A percentile compares a stretch with the other conserved stretches of the same genome.
These are phyloP conservation scores for Handroanthus guayacan DNA, from an alignment of 257 asterid genomes.

Conservation along the genomic window DNA sequence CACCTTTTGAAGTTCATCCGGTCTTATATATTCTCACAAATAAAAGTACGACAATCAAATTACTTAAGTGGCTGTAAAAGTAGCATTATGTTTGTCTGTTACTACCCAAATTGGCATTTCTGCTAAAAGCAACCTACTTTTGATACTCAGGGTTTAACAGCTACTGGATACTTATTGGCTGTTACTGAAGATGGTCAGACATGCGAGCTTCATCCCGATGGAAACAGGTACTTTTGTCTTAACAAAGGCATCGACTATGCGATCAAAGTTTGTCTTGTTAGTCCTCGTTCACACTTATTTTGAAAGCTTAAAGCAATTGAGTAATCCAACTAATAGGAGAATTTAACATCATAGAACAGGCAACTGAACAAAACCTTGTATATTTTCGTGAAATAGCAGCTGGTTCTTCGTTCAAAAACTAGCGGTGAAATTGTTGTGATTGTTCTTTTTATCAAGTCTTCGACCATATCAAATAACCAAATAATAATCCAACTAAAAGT, in stretches of 20 bases:
- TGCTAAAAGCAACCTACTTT: conserved; percentile 24
- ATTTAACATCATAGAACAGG: background rate
- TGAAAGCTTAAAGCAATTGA: conserved; percentile 21
- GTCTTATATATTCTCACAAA: conserved; percentile 7
- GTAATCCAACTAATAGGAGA: conserved; percentile 9
- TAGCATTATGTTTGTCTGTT: conserved; percentile 13
- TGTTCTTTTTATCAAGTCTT: background rate
- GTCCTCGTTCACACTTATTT: conserved; percentile 11
- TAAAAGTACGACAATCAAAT: conserved; percentile 16
- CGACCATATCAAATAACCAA: background rate
- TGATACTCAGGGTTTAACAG: conserved; percentile 72
- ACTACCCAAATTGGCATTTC: conserved; percentile 4
- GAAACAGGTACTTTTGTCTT: conserved; percentile 72
- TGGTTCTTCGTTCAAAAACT: background rate
- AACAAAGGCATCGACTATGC: background rate
- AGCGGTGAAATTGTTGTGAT: background rate
- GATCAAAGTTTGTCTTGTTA: conserved; percentile 20
- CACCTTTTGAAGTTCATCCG: conserved; percentile 8
- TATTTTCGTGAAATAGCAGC: background rate
- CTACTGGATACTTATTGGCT: conserved; percentile 79
- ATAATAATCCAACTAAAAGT: background rate
- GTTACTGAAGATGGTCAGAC: conserved; percentile 73
- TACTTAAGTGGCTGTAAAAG: background rate
- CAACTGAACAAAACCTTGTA: background rate
- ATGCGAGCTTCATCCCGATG: conserved; percentile 98